These are phyloP conservation scores for Dendrobium chrysotoxum DNA, from an alignment of 106 monocot genomes.

Conservation along the genomic window DNA sequence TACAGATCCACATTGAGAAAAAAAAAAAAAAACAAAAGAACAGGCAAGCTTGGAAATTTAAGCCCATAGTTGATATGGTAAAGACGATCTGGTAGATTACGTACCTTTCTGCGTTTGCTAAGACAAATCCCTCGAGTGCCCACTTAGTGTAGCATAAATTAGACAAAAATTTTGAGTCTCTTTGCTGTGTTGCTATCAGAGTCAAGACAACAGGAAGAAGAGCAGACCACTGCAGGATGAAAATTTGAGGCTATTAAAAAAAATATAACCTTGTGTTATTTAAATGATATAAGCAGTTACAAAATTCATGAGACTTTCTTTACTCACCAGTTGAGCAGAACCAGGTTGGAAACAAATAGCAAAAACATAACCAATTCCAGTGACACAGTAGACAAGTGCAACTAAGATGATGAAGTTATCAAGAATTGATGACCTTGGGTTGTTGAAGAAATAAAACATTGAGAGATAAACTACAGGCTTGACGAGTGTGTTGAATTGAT, in stretches of 20 bases:
- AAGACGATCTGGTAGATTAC: background rate
- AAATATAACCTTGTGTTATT: no score
- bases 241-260: background rate
- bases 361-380: slow-evolving; percentile 80
- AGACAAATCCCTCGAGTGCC: slow-evolving; percentile 85
- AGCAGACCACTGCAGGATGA: slow-evolving; percentile 80
- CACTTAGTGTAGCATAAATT: slow-evolving; percentile 90
- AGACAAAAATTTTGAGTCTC: slow-evolving; percentile 27
- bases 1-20: no score
- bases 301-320: background rate
- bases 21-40: no score
- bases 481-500: slow-evolving; percentile 78
- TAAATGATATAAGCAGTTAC: background rate
- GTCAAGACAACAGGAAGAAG: slow-evolving; percentile 88
- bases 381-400: slow-evolving; percentile 78
- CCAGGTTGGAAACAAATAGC: slow-evolving; percentile 79
- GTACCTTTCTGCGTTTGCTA: slow-evolving; percentile 69
- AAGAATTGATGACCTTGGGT: slow-evolving; percentile 71
- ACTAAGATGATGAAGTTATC: slow-evolving; percentile 62
- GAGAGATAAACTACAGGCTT: slow-evolving; percentile 88
- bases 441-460: slow-evolving; percentile 94
- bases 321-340: slow-evolving; percentile 73
- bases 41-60: no score
- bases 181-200: slow-evolving; percentile 73
- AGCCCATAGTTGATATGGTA: no score